Conservation (phyloP, 2,329 filamentous ascomycete species). For the Penicillium oxalicum region DNA sequence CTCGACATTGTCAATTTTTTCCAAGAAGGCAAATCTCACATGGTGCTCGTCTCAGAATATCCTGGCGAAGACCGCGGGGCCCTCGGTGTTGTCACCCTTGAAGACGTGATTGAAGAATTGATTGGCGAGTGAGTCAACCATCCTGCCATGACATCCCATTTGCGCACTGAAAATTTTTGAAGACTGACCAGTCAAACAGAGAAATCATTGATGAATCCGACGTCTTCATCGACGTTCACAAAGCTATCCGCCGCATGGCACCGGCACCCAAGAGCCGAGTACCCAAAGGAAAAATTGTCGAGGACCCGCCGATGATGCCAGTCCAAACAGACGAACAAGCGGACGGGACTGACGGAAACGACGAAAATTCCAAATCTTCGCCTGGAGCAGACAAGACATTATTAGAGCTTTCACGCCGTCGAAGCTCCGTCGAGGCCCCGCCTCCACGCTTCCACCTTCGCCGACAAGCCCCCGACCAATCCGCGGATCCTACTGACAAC, state of each 20-base stretch:
- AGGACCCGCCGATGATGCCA: constrained; percentile 37
- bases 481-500: constrained; percentile 22
- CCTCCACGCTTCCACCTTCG: constrained; percentile 38
- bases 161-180: neutral
- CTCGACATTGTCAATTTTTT: constrained; percentile 99
- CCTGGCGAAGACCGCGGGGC: constrained; percentile 90
- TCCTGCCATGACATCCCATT: neutral
- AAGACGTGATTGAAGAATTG: constrained; percentile 96
- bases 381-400: constrained; percentile 9
- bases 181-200: constrained; percentile 43
- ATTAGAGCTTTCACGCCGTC: constrained; percentile 24
- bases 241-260: constrained; percentile 83
- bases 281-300: constrained; percentile 51
- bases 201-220: constrained; percentile 99
- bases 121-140: constrained; percentile 79
- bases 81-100: constrained; percentile 86
- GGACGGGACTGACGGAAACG: constrained; percentile 29
- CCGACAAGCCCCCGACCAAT: constrained; percentile 28
- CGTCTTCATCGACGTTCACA: constrained; percentile 96
- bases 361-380: constrained; percentile 20
- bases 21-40: constrained; percentile 97
- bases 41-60: constrained; percentile 88
- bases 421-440: constrained; percentile 32
- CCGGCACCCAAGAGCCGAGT: constrained; percentile 74
- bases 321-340: constrained; percentile 32